phyloP scores from a whole-genome alignment of 139 green algal genomes.

The Chlamydomonas applanata region DNA sequence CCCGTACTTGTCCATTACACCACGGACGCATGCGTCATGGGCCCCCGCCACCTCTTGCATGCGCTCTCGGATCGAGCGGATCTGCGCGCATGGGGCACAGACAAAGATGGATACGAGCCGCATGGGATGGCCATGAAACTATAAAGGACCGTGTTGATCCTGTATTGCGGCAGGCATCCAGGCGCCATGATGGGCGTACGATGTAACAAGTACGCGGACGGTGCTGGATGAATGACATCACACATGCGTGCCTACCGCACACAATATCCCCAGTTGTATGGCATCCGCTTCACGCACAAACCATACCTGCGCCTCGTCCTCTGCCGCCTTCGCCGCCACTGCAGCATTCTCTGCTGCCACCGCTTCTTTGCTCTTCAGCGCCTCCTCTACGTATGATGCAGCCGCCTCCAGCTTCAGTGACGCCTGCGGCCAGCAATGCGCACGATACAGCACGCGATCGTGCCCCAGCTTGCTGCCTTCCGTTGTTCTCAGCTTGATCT shows the following conservation, averaged over 20 bases:
- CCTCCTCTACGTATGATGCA: constrained; percentile 67
- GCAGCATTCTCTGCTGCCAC: constrained; percentile 75
- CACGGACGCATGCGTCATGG: constrained; percentile 13
- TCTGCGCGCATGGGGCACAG: constrained; percentile 3
- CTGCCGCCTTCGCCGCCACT: constrained; percentile 53
- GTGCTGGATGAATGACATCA: neutral
- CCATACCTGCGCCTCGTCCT: constrained; percentile 69
- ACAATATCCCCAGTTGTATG: neutral
- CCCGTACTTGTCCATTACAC: constrained; percentile 36
- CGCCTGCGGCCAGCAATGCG: constrained; percentile 44
- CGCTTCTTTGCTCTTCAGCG: constrained; percentile 71
- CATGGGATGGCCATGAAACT: too few relatives aligned
- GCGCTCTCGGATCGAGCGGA: constrained; percentile 31
- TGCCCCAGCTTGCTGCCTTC: too few relatives aligned
- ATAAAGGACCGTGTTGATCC: too few relatives aligned
- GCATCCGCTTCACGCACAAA: neutral
- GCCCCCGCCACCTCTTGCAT: constrained; percentile 19
- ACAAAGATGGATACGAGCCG: neutral
- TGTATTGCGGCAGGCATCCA: neutral
- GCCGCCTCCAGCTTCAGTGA: constrained; percentile 72
- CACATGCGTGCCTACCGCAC: neutral
- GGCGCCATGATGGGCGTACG: neutral
- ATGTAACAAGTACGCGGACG: neutral
- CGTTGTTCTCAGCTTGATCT: neutral
- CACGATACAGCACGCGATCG: too few relatives aligned